Conservation (phyloP, 2,329 filamentous ascomycete genomes). For the Sarocladium oryzae region DNA sequence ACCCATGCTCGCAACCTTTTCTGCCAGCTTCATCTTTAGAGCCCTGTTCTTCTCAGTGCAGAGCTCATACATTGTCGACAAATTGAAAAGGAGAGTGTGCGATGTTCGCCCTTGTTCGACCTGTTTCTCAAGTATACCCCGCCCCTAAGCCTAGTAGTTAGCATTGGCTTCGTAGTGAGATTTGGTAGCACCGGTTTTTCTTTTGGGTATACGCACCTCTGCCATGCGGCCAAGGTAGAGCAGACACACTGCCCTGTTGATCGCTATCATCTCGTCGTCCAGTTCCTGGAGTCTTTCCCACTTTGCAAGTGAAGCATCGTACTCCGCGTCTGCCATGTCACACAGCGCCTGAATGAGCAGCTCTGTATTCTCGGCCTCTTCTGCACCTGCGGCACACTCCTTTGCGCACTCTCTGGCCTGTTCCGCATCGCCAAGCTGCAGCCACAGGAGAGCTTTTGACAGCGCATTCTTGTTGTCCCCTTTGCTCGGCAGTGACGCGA, state of each 20-base stretch:
- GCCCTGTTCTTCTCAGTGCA: constrained; percentile 70
- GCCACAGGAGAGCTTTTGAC: constrained; percentile 60
- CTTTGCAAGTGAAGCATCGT: constrained; percentile 51
- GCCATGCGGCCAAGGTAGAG: constrained; percentile 74
- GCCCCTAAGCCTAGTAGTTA: constrained; percentile 48
- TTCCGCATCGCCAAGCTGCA: constrained; percentile 71
- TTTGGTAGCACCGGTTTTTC: too few relatives aligned
- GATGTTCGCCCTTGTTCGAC: constrained; percentile 60
- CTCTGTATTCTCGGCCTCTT: constrained; percentile 28
- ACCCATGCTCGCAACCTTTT: constrained; percentile 57
- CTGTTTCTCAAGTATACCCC: constrained; percentile 58
- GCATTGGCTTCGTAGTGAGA: too few relatives aligned
- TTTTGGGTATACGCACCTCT: constrained; percentile 42
- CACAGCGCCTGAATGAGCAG: constrained; percentile 61
- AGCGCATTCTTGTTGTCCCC: constrained; percentile 35
- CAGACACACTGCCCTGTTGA: constrained; percentile 79
- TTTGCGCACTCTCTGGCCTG: constrained; percentile 54
- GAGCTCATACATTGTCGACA: constrained; percentile 86
- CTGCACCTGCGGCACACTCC: constrained; percentile 10
- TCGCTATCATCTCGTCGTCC: constrained; percentile 62
- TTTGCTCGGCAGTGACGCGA: constrained; percentile 49
- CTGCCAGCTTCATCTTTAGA: constrained; percentile 65
- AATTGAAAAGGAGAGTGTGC: constrained; percentile 78
- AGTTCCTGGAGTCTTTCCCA: constrained; percentile 52
- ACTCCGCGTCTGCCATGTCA: constrained; percentile 72